Percentiles rank a stretch among this genome's conserved stretches.
These are phyloP conservation scores for Hypoxylon trugodes DNA, from an alignment of 495 filamentous ascomycete genomes.

Conservation along the genomic window DNA sequence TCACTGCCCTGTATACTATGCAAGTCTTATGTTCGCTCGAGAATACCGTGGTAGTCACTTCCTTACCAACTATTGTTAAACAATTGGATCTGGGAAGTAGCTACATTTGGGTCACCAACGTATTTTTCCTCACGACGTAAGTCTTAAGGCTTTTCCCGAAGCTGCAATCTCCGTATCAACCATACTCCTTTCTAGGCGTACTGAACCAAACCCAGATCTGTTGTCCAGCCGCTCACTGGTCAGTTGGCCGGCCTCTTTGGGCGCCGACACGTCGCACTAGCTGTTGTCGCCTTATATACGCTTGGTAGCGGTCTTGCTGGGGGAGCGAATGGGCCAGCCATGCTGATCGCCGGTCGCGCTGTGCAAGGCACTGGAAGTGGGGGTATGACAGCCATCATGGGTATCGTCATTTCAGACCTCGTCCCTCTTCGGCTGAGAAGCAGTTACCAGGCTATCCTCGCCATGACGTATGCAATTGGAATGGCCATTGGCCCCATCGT, in stretches of 20 bases:
- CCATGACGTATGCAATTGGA: constrained; percentile 58
- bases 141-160: too few species aligned
- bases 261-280: constrained; percentile 54
- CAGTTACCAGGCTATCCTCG: constrained; percentile 56
- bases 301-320: constrained; percentile 55
- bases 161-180: background rate
- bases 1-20: too few species aligned
- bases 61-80: constrained; percentile 50
- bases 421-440: constrained; percentile 72
- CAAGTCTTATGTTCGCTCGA: constrained; percentile 52
- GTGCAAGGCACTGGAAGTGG: constrained; percentile 84
- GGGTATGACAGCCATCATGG: constrained; percentile 59
- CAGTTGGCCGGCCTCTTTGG: constrained; percentile 61
- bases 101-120: constrained; percentile 57
- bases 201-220: background rate
- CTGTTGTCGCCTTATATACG: constrained; percentile 50
- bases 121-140: constrained; percentile 48
- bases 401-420: constrained; percentile 66
- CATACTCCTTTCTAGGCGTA: background rate
- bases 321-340: constrained; percentile 44
- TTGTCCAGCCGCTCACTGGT: constrained; percentile 43
- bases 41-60: constrained; percentile 50
- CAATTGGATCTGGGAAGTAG: constrained; percentile 43
- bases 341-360: constrained; percentile 78
- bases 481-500: constrained; percentile 76